phyloP scores from a whole-genome alignment of 202 grass and related monocot genomes.

The Bolboschoenoplectus hybrid region DNA sequence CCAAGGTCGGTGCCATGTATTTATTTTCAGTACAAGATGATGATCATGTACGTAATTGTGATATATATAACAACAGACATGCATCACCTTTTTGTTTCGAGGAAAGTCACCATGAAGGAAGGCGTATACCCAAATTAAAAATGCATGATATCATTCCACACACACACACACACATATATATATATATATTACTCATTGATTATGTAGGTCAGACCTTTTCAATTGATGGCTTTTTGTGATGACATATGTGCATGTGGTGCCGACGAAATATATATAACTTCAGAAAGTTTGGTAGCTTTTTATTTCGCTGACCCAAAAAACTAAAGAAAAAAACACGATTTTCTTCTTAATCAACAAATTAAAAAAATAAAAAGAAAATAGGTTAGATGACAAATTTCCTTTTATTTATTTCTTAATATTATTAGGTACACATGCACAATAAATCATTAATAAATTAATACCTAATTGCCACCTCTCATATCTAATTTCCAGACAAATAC shows the following conservation, averaged over 20 bases:
- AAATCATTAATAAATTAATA: neutral
- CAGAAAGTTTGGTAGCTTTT: neutral
- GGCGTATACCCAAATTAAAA: neutral
- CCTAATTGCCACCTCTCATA: neutral
- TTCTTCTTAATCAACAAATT: neutral
- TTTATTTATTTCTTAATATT: conserved; percentile 14
- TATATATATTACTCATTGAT: neutral
- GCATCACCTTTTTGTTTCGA: neutral
- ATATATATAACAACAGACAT: neutral
- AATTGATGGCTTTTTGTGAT: conserved; percentile 19
- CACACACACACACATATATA: neutral
- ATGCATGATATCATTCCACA: neutral
- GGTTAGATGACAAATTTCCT: neutral
- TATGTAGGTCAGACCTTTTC: neutral
- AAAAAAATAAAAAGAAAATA: neutral
- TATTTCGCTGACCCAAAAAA: neutral
- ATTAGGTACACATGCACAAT: neutral
- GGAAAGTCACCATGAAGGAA: neutral
- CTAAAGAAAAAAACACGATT: neutral
- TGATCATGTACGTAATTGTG: neutral
- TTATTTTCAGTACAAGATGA: neutral
- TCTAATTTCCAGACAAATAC: neutral
- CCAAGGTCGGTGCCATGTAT: no score
- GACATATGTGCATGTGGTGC: neutral
- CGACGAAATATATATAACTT: neutral